Conservation (phyloP, 495 filamentous ascomycete species). For the Cladorrhinum samala region DNA sequence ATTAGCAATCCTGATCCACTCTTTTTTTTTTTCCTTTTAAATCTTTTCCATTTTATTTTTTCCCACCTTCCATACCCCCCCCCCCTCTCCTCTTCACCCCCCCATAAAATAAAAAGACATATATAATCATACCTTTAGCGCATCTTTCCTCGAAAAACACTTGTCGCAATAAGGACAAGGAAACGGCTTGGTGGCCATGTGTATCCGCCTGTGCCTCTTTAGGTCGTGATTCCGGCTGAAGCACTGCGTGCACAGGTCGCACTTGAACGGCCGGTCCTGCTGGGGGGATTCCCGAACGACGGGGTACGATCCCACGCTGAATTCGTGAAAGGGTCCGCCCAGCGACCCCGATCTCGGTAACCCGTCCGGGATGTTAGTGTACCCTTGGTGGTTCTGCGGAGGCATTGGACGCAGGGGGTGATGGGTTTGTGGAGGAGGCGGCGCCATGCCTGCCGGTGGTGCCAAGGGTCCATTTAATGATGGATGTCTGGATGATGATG, state of each 20-base stretch:
- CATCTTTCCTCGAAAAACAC: constrained; percentile 93
- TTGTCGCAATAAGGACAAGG: constrained; percentile 92
- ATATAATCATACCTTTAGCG: constrained; percentile 68
- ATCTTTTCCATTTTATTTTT: no score
- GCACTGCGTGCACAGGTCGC: constrained; percentile 82
- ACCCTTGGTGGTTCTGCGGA: not conserved
- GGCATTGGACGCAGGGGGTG: not conserved
- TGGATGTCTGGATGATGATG: not conserved
- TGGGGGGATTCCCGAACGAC: constrained; percentile 10
- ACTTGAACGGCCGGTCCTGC: constrained; percentile 84
- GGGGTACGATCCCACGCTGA: constrained; percentile 7
- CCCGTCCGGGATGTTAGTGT: not conserved
- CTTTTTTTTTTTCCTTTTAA: no score
- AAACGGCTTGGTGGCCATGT: constrained; percentile 89
- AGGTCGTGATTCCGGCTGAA: constrained; percentile 98
- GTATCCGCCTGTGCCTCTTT: constrained; percentile 91
- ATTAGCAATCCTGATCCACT: not conserved
- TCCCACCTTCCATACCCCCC: no score
- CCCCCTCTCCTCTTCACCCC: no score
- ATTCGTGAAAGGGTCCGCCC: constrained; percentile 11
- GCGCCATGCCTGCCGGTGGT: not conserved
- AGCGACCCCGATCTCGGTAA: not conserved
- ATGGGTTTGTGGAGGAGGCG: not conserved
- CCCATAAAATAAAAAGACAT: not conserved
- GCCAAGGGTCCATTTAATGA: not conserved